Percentiles rank a stretch among this genome's conserved stretches.
Conservation (phyloP, 2,329 filamentous ascomycete species). For the Dothideomycetes sp. region DNA sequence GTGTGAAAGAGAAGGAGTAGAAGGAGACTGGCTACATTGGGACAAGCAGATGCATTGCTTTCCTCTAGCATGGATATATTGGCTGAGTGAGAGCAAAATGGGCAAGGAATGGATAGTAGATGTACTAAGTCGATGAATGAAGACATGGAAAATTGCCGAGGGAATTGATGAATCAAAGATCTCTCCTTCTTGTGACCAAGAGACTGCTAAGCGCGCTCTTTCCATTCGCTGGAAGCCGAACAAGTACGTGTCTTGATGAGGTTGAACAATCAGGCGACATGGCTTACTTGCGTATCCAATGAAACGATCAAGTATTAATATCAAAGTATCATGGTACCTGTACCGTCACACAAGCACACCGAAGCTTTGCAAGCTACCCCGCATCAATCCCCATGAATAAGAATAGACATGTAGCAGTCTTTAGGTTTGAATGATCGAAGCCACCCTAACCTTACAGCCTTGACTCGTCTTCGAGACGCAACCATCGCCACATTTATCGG, state of each 20-base stretch:
- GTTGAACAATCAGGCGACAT: too few species aligned
- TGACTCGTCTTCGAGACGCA: neutral
- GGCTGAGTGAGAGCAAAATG: slow-evolving; percentile 35
- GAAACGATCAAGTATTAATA: neutral
- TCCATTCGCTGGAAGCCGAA: too few species aligned
- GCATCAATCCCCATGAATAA: neutral
- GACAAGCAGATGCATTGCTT: slow-evolving; percentile 52
- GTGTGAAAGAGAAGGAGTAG: slow-evolving; percentile 31
- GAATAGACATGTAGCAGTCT: neutral
- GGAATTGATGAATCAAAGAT: neutral
- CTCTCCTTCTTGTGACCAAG: too few species aligned
- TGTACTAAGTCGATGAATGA: slow-evolving; percentile 14
- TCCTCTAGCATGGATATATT: slow-evolving; percentile 38
- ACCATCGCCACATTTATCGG: too few species aligned
- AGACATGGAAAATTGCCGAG: neutral
- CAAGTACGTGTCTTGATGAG: too few species aligned
- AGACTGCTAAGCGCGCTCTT: too few species aligned
- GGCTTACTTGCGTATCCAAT: too few species aligned
- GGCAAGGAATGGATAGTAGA: slow-evolving; percentile 36
- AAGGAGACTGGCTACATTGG: slow-evolving; percentile 48
- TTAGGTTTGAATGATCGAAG: neutral
- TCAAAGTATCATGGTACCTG: neutral
- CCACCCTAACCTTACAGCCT: neutral
- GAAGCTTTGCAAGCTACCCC: neutral
- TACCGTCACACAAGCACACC: neutral